phyloP scores from a whole-genome alignment of 2,329 filamentous ascomycete genomes.

The Chaetomiaceae sp. region DNA sequence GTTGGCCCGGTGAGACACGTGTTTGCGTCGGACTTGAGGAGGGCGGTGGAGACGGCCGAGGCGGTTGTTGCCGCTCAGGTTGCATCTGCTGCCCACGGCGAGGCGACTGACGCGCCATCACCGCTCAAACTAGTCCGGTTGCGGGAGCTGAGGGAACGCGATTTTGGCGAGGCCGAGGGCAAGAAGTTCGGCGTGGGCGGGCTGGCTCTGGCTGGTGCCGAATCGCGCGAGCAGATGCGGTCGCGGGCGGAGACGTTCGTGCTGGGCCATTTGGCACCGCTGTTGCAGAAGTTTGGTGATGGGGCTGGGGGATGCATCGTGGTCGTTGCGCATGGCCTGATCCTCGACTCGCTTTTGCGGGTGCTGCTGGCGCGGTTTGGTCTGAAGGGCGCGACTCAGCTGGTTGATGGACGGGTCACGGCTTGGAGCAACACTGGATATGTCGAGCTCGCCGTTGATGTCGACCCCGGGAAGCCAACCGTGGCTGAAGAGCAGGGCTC shows the following conservation, averaged over 20 bases:
- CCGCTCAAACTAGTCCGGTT: constrained; percentile 37
- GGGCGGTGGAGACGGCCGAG: constrained; percentile 67
- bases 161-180: constrained; percentile 69
- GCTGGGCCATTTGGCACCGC: constrained; percentile 54
- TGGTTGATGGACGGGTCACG: constrained; percentile 22
- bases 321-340: constrained; percentile 78
- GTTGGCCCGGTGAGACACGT: constrained; percentile 51
- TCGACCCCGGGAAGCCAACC: background rate
- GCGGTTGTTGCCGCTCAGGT: constrained; percentile 56
- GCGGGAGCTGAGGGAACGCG: constrained; percentile 61
- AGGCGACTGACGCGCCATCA: background rate
- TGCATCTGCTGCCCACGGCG: background rate
- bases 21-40: constrained; percentile 73
- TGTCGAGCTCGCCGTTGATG: constrained; percentile 30
- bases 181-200: constrained; percentile 44
- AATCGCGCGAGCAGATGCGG: constrained; percentile 64
- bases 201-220: constrained; percentile 47
- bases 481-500: background rate
- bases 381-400: constrained; percentile 20
- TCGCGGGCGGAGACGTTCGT: constrained; percentile 62
- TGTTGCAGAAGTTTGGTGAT: constrained; percentile 33
- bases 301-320: constrained; percentile 43
- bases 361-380: constrained; percentile 54
- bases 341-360: constrained; percentile 65
- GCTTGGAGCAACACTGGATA: constrained; percentile 53